Evolutionary conservation across 345 rosid genomes (phyloP).

Genomic region (Anacardium occidentale): DNA sequence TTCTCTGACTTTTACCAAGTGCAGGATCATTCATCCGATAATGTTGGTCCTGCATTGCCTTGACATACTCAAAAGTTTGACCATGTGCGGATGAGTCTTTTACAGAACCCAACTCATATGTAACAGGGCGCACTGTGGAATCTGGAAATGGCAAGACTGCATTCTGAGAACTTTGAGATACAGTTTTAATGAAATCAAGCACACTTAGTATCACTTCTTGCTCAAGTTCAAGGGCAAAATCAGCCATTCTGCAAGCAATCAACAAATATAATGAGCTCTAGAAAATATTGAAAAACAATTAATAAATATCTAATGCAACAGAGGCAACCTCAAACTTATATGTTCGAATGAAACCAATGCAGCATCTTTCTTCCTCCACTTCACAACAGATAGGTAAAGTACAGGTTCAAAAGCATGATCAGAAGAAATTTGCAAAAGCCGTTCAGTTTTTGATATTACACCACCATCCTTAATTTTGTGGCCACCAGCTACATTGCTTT

Average conservation of each 20-base stretch:
- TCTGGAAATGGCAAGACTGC: conserved; percentile 56
- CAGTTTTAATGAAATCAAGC: conserved; percentile 61
- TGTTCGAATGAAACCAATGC: conserved; percentile 77
- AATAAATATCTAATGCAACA: conserved; percentile 8
- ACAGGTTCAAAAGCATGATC: conserved; percentile 52
- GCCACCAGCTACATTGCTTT: conserved; percentile 39
- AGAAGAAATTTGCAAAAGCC: conserved; percentile 34
- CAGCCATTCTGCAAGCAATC: conserved; percentile 64
- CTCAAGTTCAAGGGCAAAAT: conserved; percentile 85
- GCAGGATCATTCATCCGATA: conserved; percentile 35
- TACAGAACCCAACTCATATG: conserved; percentile 36
- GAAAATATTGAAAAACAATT: conserved; percentile 8
- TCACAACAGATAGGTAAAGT: conserved; percentile 50
- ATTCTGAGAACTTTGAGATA: conserved; percentile 60
- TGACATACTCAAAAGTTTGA: conserved; percentile 28
- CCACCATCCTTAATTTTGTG: conserved; percentile 46
- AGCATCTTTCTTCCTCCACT: conserved; percentile 84
- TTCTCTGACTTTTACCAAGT: conserved; percentile 36
- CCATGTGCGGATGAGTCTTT: conserved; percentile 25
- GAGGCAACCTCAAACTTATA: conserved; percentile 65
- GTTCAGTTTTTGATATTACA: conserved; percentile 33
- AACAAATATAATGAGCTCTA: conserved; percentile 24
- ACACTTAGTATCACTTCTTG: conserved; percentile 69
- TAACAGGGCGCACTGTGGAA: conserved; percentile 38
- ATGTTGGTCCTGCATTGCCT: conserved; percentile 34